Base-by-base conservation (phyloP, 2,329 filamentous ascomycete species). In the Alternaria conjuncta region DNA sequence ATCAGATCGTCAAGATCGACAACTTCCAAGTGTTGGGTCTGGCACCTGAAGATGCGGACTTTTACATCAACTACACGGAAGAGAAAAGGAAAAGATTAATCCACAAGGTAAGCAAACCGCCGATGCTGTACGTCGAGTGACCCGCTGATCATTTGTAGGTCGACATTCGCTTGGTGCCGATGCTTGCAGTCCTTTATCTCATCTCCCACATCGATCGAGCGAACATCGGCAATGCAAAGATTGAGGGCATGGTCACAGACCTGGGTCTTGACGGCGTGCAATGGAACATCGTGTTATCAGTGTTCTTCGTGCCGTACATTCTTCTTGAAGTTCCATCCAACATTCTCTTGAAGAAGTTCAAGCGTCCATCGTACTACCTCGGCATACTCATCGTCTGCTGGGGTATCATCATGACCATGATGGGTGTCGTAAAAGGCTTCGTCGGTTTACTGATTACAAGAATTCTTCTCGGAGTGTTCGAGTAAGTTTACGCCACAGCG, bases 161-260 rank as follows among this genome's bases (percentile, higher is more conserved):
- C 4, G 73, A 75, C 23, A 54, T 74, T 4, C 69, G 73, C 20
- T 57, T 75, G 3, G 68, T 75, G 70, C 82, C 83, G 2, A 81
- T 79, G 57, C 64, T 82, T 11, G 80, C 78, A 61, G 67, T 76
- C 7, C 81, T 84, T 74, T 84, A 83, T 49, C 80, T 78, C 6
- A 75, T 79, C 53, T 78, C 77, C n/a, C 77, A 79, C 55, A 84
- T 89, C 41, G 88, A 90, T 70, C 83, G 87, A 36, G 88, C 88
- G 75, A 89, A 90, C 76, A 89, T 91, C 63, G 88, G 88, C 28
- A 85, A 88, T 6, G 89, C 89, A 0, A 85, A 86, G n/a, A 83
- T 91, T 54, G 86, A 88, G 74, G 88, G 88, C 12, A 81, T 92
- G 28, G 85, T 89, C 50, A 79, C 81, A 4, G 89, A 91, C 57